Evolutionary conservation across 2,329 filamentous ascomycete species (phyloP), one percentile per base, ranked within the genome.

Genomic region (Exophiala sp.): DNA sequence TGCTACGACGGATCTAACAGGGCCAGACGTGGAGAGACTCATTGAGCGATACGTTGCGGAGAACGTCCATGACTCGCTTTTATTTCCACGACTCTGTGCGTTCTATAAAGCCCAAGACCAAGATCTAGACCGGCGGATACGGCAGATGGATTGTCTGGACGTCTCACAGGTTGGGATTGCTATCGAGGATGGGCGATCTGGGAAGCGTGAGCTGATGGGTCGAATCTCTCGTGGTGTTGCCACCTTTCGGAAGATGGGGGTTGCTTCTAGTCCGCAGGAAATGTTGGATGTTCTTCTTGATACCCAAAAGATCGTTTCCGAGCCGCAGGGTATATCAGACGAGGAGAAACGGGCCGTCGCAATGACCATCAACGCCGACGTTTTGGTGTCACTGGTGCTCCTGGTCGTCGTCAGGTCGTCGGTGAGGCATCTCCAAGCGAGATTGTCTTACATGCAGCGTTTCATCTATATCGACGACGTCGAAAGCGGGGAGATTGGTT

Each of bases 381-480:
- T 91, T 0, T 73, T 98, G 22, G 93, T 98, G 1, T 96, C 93
- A 0, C 72, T 98, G 52, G 76, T 98, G 11, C 75, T 98, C 16
- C 83, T 95, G 55, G 89, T 98, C 13, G 86, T 98, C 9, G 97
- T 98, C 53, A 80, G 91, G 56, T 88, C 91, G 9, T 86, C 93
- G 53, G 82, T 95, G 21, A 82, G 86, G 51, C 85, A 96, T 67
- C 74, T 98, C 7, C 88, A 95, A 61, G 89, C 93, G 2, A 80
- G 91, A 16, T 72, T 98, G 40, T 76, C 86, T n/a, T 98, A 97
- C 65, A 95, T 97, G 77, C 86, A 91, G 37, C 88, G 95, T 63
- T 98, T 96, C 64, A 93, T 96, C 59, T 98, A 95, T 68, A 90
- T 95, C 43, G 93, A 97, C 61, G 93, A 98, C 68, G 89, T 98